These are phyloP conservation scores for Orbilia quercus DNA, from an alignment of 2,329 filamentous ascomycete genomes.

Conservation along the genomic window DNA sequence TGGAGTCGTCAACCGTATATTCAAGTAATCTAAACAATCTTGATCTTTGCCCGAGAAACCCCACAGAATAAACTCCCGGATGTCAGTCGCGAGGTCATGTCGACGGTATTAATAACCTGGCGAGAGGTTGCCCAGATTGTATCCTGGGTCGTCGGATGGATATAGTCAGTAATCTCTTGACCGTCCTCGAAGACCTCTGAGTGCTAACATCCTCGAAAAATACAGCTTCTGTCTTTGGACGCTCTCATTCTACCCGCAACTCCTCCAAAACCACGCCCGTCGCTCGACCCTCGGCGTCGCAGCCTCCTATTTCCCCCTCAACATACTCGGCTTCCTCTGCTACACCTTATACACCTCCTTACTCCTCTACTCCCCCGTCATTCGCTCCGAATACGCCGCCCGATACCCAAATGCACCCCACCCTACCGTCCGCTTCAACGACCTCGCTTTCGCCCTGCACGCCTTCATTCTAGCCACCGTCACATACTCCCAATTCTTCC, in stretches of 20 bases:
- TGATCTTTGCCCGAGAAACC: too few species aligned
- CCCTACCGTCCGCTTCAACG: constrained; percentile 88
- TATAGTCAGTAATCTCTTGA: constrained; percentile 69
- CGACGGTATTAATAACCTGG: constrained; percentile 10
- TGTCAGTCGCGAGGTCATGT: constrained; percentile 8
- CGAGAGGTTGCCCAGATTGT: constrained; percentile 28
- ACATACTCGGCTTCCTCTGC: constrained; percentile 76
- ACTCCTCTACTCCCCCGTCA: constrained; percentile 81
- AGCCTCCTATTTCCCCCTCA: constrained; percentile 86
- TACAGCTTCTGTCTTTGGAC: constrained; percentile 79
- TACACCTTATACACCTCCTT: constrained; percentile 80
- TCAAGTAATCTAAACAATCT: neutral
- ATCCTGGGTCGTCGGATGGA: constrained; percentile 71
- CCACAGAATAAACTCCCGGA: neutral
- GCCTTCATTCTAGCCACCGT: constrained; percentile 78
- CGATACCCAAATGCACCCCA: constrained; percentile 78
- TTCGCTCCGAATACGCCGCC: constrained; percentile 83
- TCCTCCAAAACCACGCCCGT: constrained; percentile 80
- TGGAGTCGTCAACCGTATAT: too few species aligned
- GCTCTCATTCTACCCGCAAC: constrained; percentile 91
- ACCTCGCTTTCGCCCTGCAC: constrained; percentile 87
- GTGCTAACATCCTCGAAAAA: neutral
- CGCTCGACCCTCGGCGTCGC: constrained; percentile 84
- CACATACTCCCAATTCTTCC: constrained; percentile 80
- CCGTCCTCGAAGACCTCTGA: constrained; percentile 3